These are phyloP conservation scores for Yamagishiella unicocca DNA, from an alignment of 139 green algal genomes.

Conservation along the genomic window DNA sequence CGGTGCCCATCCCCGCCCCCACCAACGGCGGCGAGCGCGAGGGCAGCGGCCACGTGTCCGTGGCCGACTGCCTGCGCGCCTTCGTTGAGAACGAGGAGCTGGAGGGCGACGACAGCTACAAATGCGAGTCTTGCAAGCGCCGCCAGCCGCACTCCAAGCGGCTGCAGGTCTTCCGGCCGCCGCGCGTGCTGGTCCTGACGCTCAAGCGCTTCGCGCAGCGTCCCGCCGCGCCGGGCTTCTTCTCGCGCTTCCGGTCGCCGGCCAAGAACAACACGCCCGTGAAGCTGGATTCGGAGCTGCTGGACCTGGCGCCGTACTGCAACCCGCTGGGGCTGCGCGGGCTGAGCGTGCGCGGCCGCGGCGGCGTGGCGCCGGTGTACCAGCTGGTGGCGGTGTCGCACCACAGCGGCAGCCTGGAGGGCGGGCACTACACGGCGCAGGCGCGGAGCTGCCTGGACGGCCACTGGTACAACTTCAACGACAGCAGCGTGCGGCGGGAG, in stretches of 20 bases:
- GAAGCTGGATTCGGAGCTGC: conserved; percentile 48
- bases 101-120: conserved; percentile 61
- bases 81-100: conserved; percentile 62
- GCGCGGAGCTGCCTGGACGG: conserved; percentile 52
- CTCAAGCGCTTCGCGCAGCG: conserved; percentile 77
- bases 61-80: conserved; percentile 60
- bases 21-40: background rate
- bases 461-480: conserved; percentile 78
- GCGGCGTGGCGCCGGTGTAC: conserved; percentile 63
- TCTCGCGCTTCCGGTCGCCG: conserved; percentile 41
- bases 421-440: conserved; percentile 79
- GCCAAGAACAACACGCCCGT: conserved; percentile 72
- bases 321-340: conserved; percentile 56
- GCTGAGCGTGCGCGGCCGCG: background rate
- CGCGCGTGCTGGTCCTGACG: conserved; percentile 71
- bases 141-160: conserved; percentile 69
- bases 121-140: conserved; percentile 73
- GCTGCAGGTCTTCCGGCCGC: conserved; percentile 69
- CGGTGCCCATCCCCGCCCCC: conserved; percentile 73
- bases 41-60: background rate
- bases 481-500: conserved; percentile 50
- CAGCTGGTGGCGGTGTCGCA: conserved; percentile 67
- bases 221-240: conserved; percentile 23
- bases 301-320: conserved; percentile 77
- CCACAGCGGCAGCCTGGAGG: conserved; percentile 75